A percentile compares a stretch with the other conserved stretches of the same genome.
phyloP scores from a whole-genome alignment of 768 basidiomycete genomes.

The Daedalea quercina region DNA sequence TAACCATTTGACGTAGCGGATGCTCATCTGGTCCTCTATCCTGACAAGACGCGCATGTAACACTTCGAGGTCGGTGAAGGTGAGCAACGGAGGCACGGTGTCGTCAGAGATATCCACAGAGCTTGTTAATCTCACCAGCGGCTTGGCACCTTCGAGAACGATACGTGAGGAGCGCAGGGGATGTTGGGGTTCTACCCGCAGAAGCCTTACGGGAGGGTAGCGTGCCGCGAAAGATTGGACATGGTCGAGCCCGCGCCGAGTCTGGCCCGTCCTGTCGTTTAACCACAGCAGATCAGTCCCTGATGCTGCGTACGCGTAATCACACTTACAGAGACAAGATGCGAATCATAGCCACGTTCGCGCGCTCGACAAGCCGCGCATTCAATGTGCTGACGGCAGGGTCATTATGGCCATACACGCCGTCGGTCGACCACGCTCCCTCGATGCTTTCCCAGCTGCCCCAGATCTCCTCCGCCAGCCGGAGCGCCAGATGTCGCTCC shows the following conservation, averaged over 20 bases:
- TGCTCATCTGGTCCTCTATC: conserved; percentile 24
- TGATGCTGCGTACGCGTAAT: not conserved
- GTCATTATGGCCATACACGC: conserved; percentile 21
- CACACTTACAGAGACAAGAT: conserved; percentile 51
- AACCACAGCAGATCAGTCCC: conserved; percentile 1
- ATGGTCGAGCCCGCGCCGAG: conserved; percentile 47
- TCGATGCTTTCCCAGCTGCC: conserved; percentile 51
- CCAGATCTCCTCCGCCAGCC: conserved; percentile 63
- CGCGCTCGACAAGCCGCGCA: conserved; percentile 58
- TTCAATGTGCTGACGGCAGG: conserved; percentile 15
- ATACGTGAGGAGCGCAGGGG: conserved; percentile 54
- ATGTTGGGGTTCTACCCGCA: conserved; percentile 31
- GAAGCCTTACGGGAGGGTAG: conserved; percentile 52
- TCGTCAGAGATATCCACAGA: conserved; percentile 62
- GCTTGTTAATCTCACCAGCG: conserved; percentile 67
- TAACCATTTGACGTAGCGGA: conserved; percentile 68
- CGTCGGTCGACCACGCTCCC: conserved; percentile 24
- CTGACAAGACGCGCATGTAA: conserved; percentile 70
- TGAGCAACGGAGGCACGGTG: conserved; percentile 69
- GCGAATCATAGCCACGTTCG: conserved; percentile 64
- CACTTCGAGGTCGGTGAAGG: conserved; percentile 71
- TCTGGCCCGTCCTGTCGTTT: conserved; percentile 36
- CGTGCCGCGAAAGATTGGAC: conserved; percentile 54
- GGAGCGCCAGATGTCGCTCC: conserved; percentile 41
- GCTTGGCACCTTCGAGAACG: conserved; percentile 44